A percentile compares a stretch with the other conserved stretches of the same genome.
These are phyloP conservation scores for Eutypella sp. DNA, from an alignment of 2,329 filamentous ascomycete genomes.

Conservation along the genomic window DNA sequence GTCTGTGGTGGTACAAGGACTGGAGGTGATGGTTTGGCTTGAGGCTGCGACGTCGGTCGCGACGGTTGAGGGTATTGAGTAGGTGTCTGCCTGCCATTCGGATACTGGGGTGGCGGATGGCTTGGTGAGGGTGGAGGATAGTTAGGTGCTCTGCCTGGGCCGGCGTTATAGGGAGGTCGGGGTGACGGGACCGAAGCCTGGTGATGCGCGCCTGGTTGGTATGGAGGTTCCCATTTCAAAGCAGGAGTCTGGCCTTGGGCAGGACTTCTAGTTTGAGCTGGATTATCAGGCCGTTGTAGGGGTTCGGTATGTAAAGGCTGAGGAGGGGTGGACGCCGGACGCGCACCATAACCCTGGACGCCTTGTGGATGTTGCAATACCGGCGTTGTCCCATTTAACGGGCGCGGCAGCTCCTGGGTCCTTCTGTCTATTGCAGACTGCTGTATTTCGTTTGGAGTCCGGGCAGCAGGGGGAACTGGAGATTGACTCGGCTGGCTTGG, in stretches of 20 bases:
- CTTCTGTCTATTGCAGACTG: slow-evolving; percentile 19
- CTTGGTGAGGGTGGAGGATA: slow-evolving; percentile 17
- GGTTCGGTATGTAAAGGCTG: slow-evolving; percentile 24
- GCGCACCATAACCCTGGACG: slow-evolving; percentile 23
- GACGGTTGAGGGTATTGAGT: slow-evolving; percentile 24
- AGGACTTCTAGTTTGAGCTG: slow-evolving; percentile 26
- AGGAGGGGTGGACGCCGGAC: slow-evolving; percentile 21
- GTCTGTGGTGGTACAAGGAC: slow-evolving; percentile 27
- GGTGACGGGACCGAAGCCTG: slow-evolving; percentile 26
- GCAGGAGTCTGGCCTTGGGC: slow-evolving; percentile 25
- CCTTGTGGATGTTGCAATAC: slow-evolving; percentile 37
- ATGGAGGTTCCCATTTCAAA: slow-evolving; percentile 38
- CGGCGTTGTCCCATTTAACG: slow-evolving; percentile 19
- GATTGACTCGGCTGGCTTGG: slow-evolving; percentile 19
- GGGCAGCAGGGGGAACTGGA: slow-evolving; percentile 13
- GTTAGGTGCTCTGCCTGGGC: slow-evolving; percentile 20
- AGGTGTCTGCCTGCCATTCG: slow-evolving; percentile 15
- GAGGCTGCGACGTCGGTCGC: slow-evolving; percentile 29
- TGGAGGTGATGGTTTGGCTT: slow-evolving; percentile 20
- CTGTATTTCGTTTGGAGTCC: slow-evolving; percentile 17
- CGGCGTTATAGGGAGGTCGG: slow-evolving; percentile 22
- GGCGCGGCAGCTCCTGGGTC: slow-evolving; percentile 15
- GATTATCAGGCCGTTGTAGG: slow-evolving; percentile 28
- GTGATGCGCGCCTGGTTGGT: slow-evolving; percentile 30
- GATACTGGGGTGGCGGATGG: slow-evolving; percentile 22